These are phyloP conservation scores for Saccharomyces hybrid DNA, from an alignment of 1,139 yeast genomes.

Conservation along the genomic window DNA sequence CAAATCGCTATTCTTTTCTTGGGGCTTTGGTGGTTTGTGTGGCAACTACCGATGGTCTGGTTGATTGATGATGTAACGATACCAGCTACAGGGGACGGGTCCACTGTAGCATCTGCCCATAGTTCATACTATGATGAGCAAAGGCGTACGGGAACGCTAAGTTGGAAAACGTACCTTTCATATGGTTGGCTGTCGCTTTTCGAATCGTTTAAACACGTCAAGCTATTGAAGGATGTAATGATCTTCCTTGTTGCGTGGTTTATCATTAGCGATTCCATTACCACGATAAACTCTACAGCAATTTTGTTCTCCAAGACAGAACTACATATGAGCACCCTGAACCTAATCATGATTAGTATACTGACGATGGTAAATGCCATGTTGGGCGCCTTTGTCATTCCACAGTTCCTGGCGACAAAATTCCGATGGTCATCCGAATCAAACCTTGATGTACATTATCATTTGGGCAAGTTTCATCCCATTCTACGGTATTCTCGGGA, in stretches of 20 bases:
- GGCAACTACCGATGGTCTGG: conserved; percentile 50
- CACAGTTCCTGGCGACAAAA: conserved; percentile 39
- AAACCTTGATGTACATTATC: conserved; percentile 45
- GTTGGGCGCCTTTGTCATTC: conserved; percentile 49
- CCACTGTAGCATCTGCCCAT: background rate
- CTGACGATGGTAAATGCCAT: conserved; percentile 58
- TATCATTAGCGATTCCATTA: conserved; percentile 57
- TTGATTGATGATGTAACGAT: conserved; percentile 34
- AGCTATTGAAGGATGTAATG: conserved; percentile 50
- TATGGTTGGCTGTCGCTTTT: conserved; percentile 55
- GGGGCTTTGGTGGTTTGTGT: conserved; percentile 65
- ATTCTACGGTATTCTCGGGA: conserved; percentile 55
- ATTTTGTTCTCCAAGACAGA: conserved; percentile 61
- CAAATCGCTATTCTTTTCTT: conserved; percentile 51
- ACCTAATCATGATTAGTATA: conserved; percentile 53
- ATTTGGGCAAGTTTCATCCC: conserved; percentile 57
- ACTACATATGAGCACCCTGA: conserved; percentile 54
- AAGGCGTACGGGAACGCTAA: background rate
- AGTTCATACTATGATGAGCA: background rate
- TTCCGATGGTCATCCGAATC: conserved; percentile 41
- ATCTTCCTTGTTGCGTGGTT: conserved; percentile 62
- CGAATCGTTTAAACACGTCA: conserved; percentile 48
- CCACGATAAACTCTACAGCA: conserved; percentile 69
- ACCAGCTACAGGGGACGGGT: background rate
- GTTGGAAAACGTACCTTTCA: conserved; percentile 30